Conservation (phyloP, 345 rosid species). For the Populus davidiana region DNA sequence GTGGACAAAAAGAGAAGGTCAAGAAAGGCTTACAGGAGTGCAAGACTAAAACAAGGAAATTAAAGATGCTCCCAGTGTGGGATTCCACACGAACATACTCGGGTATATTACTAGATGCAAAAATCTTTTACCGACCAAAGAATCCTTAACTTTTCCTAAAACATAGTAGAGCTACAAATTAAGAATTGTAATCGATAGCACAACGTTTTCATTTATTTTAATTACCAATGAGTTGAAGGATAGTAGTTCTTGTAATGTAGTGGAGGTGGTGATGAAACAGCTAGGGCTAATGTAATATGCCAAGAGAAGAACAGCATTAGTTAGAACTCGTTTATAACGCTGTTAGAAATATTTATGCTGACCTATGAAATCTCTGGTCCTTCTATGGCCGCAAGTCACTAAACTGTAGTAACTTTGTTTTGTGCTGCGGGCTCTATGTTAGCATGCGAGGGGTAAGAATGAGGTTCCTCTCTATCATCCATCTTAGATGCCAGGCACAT, state of each 20-base stretch:
- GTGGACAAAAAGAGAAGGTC: too few relatives aligned
- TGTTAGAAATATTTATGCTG: too few relatives aligned
- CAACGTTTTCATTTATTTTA: too few relatives aligned
- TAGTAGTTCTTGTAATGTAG: background rate
- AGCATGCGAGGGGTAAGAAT: conserved; percentile 5
- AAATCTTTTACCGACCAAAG: too few relatives aligned
- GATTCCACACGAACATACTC: too few relatives aligned
- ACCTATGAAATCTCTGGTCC: background rate
- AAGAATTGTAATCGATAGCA: background rate
- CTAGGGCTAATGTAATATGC: background rate
- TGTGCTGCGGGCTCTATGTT: background rate
- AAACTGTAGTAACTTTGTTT: background rate
- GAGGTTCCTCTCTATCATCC: background rate
- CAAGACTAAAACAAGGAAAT: too few relatives aligned
- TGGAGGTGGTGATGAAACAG: background rate
- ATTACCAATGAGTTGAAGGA: background rate
- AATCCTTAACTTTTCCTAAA: background rate
- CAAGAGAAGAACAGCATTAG: background rate
- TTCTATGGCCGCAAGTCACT: background rate
- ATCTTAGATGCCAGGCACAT: background rate
- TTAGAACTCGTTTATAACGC: background rate
- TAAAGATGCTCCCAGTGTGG: too few relatives aligned
- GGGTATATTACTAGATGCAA: too few relatives aligned
- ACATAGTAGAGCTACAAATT: too few relatives aligned
- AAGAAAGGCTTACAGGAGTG: too few relatives aligned